Conservation (phyloP, 805 yeast species). For the Wickerhamiella brachini region DNA sequence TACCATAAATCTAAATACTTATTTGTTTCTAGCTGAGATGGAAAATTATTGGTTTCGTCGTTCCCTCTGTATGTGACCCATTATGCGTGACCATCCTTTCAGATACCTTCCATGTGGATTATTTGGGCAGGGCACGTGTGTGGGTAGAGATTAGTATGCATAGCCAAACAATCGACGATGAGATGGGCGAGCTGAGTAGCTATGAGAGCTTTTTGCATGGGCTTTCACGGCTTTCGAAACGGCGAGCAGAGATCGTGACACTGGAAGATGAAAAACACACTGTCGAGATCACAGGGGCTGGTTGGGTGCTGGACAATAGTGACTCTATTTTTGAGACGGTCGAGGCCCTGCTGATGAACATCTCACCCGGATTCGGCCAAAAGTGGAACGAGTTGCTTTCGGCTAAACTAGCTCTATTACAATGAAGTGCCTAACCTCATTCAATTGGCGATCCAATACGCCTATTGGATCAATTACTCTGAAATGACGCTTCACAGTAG, state of each 20-base stretch:
- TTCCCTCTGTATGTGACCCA: too few species aligned
- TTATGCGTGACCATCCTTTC: too few species aligned
- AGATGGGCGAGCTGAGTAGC: not conserved
- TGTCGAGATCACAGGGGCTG: slow-evolving; percentile 8
- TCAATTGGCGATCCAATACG: too few species aligned
- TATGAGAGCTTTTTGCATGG: not conserved
- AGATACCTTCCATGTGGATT: too few species aligned
- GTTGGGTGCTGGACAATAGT: slow-evolving; percentile 11
- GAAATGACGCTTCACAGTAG: too few species aligned
- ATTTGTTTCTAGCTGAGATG: too few species aligned
- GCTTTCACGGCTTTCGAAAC: not conserved
- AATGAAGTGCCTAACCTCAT: too few species aligned
- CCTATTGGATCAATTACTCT: too few species aligned
- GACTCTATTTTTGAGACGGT: slow-evolving; percentile 18
- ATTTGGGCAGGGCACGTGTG: too few species aligned
- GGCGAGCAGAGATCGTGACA: slow-evolving; percentile 9
- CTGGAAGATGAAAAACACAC: slow-evolving; percentile 8
- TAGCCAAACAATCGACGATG: not conserved
- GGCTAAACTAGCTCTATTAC: not conserved
- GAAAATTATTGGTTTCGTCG: too few species aligned
- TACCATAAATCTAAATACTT: too few species aligned
- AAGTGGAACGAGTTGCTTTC: slow-evolving; percentile 14
- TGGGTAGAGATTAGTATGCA: not conserved
- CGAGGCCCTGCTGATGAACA: slow-evolving; percentile 21
- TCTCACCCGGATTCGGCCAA: slow-evolving; percentile 16